phyloP scores from a whole-genome alignment of 139 green algal species.

The Picochlorum sp. region DNA sequence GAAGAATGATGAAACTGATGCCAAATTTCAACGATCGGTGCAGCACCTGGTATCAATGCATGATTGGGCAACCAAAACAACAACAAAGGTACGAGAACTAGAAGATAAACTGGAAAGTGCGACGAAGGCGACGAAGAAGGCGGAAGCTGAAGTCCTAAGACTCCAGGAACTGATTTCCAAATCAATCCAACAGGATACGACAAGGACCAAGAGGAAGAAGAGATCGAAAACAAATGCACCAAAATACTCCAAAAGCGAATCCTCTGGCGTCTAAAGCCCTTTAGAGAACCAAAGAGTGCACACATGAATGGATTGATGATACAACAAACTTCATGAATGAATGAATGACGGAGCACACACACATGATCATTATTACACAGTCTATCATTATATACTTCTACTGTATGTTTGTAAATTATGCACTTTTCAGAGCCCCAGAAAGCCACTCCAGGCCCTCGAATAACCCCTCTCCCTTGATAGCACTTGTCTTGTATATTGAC shows the following conservation, averaged over 20 bases:
- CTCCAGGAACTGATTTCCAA: not conserved
- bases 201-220: too few species aligned
- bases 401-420: constrained; percentile 7
- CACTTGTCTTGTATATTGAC: constrained; percentile 94
- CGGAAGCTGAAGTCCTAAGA: constrained; percentile 11
- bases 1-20: constrained; percentile 6
- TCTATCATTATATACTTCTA: constrained; percentile 1
- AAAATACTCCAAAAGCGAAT: too few species aligned
- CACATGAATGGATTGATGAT: not conserved
- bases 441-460: constrained; percentile 97
- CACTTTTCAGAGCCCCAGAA: constrained; percentile 42
- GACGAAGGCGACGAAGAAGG: not conserved
- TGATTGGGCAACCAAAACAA: constrained; percentile 17
- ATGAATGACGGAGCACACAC: not conserved
- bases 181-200: too few species aligned
- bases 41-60: constrained; percentile 22
- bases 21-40: constrained; percentile 16
- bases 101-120: constrained; percentile 8
- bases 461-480: constrained; percentile 90
- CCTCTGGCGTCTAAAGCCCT: too few species aligned
- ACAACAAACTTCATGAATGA: not conserved
- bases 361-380: not conserved
- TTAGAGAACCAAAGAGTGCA: not conserved
- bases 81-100: constrained; percentile 9
- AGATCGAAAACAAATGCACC: too few species aligned